These are phyloP conservation scores for Aspergillus brunneoviolaceus DNA, from an alignment of 2,329 filamentous ascomycete genomes.

Conservation along the genomic window DNA sequence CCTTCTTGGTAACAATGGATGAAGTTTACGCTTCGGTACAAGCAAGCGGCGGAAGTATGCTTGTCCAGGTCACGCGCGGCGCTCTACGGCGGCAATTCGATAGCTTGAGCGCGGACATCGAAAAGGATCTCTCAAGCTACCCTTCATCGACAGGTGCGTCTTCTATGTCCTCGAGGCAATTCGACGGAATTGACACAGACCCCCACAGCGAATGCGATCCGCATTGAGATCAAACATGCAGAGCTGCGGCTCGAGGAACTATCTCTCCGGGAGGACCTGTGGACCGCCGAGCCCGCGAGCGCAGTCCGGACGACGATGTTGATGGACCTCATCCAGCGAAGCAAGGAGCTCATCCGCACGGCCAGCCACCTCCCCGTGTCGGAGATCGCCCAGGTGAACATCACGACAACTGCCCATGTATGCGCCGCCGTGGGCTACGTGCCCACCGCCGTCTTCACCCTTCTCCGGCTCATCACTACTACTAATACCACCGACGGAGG, in stretches of 20 bases:
- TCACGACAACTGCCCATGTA: neutral
- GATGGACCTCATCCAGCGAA: slow-evolving; percentile 18
- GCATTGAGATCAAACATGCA: slow-evolving; percentile 19
- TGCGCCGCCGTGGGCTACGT: slow-evolving; percentile 4
- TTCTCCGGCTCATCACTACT: neutral
- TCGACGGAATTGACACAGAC: neutral
- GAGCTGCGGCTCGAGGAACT: slow-evolving; percentile 22
- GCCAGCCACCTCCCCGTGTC: slow-evolving; percentile 1
- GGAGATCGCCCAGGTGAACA: neutral
- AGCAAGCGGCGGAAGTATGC: slow-evolving; percentile 13
- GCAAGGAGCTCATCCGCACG: slow-evolving; percentile 20
- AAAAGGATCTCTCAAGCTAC: slow-evolving; percentile 10
- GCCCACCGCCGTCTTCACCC: neutral
- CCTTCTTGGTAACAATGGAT: slow-evolving; percentile 22
- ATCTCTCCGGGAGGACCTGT: slow-evolving; percentile 23
- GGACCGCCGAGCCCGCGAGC: slow-evolving; percentile 17
- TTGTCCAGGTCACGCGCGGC: slow-evolving; percentile 9
- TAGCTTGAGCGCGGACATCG: slow-evolving; percentile 8
- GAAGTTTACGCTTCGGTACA: slow-evolving; percentile 20
- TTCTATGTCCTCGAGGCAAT: neutral
- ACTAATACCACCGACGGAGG: neutral
- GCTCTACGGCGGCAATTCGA: slow-evolving; percentile 20
- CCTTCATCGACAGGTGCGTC: slow-evolving; percentile 15
- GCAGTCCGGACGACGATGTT: slow-evolving; percentile 21
- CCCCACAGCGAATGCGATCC: slow-evolving; percentile 17